phyloP scores from a whole-genome alignment of 148 eudicot species.

The Chenopodium suecicum region DNA sequence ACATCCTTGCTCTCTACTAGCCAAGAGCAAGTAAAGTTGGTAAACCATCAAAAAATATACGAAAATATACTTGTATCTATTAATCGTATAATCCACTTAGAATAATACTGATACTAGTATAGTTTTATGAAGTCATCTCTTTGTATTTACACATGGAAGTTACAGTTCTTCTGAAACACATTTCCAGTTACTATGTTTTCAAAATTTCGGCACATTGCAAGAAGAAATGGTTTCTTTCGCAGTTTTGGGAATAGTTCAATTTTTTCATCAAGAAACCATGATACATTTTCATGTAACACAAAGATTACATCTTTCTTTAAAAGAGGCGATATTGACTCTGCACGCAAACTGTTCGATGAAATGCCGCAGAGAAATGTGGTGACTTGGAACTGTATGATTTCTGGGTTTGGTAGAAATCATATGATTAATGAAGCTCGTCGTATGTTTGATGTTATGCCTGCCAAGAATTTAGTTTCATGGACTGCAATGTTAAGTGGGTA shows the following conservation, averaged over 20 bases:
- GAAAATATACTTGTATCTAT: too few relatives aligned
- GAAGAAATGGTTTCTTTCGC: conserved; percentile 16
- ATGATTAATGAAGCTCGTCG: conserved; percentile 49
- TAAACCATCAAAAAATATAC: too few relatives aligned
- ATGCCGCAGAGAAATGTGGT: conserved; percentile 66
- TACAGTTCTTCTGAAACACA: conserved; percentile 8
- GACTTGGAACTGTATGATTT: conserved; percentile 73
- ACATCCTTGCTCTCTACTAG: too few relatives aligned
- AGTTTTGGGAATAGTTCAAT: conserved; percentile 3
- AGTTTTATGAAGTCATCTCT: too few relatives aligned
- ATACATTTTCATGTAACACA: conserved; percentile 37
- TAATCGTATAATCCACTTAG: too few relatives aligned
- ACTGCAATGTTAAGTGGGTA: conserved; percentile 68
- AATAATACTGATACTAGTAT: too few relatives aligned
- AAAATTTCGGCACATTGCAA: conserved; percentile 10
- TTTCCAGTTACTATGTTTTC: neutral
- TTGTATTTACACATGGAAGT: neutral
- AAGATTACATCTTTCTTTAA: conserved; percentile 41
- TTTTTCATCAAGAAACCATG: conserved; percentile 14
- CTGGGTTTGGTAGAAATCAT: conserved; percentile 54
- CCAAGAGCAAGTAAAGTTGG: too few relatives aligned
- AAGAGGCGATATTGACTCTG: conserved; percentile 39
- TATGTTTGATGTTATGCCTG: conserved; percentile 54
- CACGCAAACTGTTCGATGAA: conserved; percentile 59
- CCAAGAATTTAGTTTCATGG: conserved; percentile 57